Conservation (phyloP, 352 stramenopile species). For the Phytophthora fragariaefolia region DNA sequence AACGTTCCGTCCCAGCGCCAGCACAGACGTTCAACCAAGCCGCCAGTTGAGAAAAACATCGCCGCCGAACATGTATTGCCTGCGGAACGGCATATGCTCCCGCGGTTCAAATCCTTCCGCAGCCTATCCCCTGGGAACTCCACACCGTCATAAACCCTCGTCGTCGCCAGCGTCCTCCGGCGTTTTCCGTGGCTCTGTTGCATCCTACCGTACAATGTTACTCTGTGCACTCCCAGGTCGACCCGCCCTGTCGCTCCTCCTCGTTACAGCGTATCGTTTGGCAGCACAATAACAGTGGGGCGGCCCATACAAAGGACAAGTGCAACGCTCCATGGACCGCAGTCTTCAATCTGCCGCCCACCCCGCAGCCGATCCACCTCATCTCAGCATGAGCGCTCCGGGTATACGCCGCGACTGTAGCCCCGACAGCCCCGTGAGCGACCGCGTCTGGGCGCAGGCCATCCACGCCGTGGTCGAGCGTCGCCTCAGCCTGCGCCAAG, state of each 20-base stretch:
- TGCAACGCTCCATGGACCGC: neutral
- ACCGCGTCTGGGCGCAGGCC: neutral
- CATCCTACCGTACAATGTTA: conserved; percentile 19
- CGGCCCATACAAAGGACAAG: neutral
- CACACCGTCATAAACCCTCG: neutral
- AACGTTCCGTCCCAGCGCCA: neutral
- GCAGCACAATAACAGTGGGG: conserved; percentile 4
- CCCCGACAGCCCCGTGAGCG: neutral
- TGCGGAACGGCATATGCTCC: neutral
- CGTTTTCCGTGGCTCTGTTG: conserved; percentile 4
- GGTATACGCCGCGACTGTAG: conserved; percentile 14
- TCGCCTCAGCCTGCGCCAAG: conserved; percentile 64
- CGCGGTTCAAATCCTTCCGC: neutral
- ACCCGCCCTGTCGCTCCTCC: neutral
- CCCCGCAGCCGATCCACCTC: neutral
- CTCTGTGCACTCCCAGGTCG: neutral
- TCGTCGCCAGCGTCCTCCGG: neutral
- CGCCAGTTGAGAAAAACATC: neutral
- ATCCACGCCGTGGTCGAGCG: conserved; percentile 71
- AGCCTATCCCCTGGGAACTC: neutral
- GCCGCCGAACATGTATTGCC: neutral
- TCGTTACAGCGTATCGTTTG: conserved; percentile 25
- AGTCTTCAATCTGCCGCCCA: conserved; percentile 25
- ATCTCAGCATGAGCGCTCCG: conserved; percentile 15
- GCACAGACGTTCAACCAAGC: too few relatives aligned